Conservation (phyloP, 2,329 filamentous ascomycete species). For the Exophiala sp. region DNA sequence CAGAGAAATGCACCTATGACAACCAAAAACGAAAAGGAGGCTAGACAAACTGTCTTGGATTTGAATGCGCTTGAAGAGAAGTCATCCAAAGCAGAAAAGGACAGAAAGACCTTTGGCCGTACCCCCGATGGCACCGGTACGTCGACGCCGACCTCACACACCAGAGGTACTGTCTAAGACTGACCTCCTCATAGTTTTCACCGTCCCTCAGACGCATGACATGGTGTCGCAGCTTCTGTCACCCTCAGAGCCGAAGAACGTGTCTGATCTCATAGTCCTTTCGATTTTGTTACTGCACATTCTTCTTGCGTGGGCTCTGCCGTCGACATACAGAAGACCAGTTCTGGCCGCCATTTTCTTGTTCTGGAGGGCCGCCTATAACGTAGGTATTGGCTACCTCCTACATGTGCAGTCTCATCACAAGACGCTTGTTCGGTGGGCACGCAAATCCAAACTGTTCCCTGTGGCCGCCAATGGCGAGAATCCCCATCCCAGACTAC, state of each 20-base stretch:
- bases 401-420: constrained; percentile 87
- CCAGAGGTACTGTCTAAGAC: neutral
- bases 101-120: constrained; percentile 79
- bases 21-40: constrained; percentile 35
- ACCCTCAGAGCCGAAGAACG: constrained; percentile 88
- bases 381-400: constrained; percentile 85
- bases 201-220: constrained; percentile 92
- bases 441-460: constrained; percentile 77
- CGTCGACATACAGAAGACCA: constrained; percentile 62
- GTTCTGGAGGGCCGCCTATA: constrained; percentile 90
- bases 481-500: constrained; percentile 76
- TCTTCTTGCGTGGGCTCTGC: constrained; percentile 65
- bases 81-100: constrained; percentile 43
- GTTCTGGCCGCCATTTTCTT: constrained; percentile 78
- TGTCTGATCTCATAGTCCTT: constrained; percentile 77
- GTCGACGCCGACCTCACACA: constrained; percentile 34
- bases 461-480: constrained; percentile 72
- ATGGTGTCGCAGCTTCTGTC: constrained; percentile 98
- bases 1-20: constrained; percentile 41
- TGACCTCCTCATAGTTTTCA: constrained; percentile 62
- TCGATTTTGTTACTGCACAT: constrained; percentile 71
- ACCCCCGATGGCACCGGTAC: constrained; percentile 85
- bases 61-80: constrained; percentile 45
- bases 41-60: constrained; percentile 45
- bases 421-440: constrained; percentile 79